These are phyloP conservation scores for Ophiostoma sp. DNA, from an alignment of 2,329 filamentous ascomycete species.

Conservation along the genomic window DNA sequence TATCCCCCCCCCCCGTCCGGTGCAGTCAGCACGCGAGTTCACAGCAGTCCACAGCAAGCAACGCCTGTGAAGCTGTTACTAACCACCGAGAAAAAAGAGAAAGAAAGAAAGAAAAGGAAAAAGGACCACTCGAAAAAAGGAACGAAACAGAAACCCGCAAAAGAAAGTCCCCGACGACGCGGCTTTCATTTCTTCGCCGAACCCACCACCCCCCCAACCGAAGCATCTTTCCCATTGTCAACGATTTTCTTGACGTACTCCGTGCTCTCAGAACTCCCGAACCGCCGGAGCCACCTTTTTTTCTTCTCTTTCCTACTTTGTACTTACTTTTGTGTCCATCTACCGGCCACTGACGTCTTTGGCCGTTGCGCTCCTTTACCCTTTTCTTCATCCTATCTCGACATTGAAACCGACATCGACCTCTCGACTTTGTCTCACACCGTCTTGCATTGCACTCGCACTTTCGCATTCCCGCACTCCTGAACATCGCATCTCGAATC, in stretches of 20 bases:
- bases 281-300: slow-evolving; percentile 2
- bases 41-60: background rate
- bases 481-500: background rate
- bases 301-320: background rate
- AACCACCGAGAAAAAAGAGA: background rate
- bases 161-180: slow-evolving; percentile 19
- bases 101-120: background rate
- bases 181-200: slow-evolving; percentile 25
- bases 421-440: slow-evolving; percentile 4
- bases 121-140: background rate
- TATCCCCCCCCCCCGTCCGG: background rate
- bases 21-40: slow-evolving; percentile 20
- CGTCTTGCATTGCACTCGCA: background rate
- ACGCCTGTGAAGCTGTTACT: background rate
- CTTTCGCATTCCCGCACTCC: background rate
- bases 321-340: background rate
- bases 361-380: background rate
- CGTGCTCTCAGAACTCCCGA: background rate
- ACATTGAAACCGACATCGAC: background rate
- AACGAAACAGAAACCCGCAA: slow-evolving; percentile 8
- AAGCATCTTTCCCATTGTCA: slow-evolving; percentile 16
- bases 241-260: background rate
- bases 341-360: slow-evolving; percentile 1
- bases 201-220: background rate
- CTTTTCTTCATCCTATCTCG: background rate